Percentiles rank a stretch among this genome's conserved stretches.
Evolutionary conservation across 208 protist species (phyloP).

Genomic region (Tetramitus jugosus): DNA sequence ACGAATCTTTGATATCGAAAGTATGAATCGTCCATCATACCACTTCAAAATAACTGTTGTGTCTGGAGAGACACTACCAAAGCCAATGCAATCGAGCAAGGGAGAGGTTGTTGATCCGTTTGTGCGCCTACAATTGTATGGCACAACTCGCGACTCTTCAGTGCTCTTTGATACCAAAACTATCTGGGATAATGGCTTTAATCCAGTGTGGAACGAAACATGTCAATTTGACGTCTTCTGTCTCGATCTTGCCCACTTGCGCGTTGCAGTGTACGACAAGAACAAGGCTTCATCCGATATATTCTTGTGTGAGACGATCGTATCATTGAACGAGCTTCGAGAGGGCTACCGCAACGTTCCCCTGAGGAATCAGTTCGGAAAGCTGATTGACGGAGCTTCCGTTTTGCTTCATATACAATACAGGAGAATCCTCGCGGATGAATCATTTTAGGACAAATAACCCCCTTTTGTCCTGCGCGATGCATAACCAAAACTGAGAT

Average conservation of each 20-base stretch:
- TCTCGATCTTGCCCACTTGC: slow-evolving; percentile 21
- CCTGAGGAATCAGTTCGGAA: background rate
- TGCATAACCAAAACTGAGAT: too few species aligned
- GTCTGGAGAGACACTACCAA: slow-evolving; percentile 26
- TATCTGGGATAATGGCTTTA: slow-evolving; percentile 36
- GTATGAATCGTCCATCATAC: too few species aligned
- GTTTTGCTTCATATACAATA: too few species aligned
- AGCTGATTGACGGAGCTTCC: slow-evolving; percentile 4
- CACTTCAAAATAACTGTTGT: slow-evolving; percentile 24
- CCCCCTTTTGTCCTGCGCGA: too few species aligned
- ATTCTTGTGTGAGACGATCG: slow-evolving; percentile 29
- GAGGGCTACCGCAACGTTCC: slow-evolving; percentile 31
- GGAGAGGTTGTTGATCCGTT: slow-evolving; percentile 38
- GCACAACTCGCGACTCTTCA: slow-evolving; percentile 4
- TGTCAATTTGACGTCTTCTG: slow-evolving; percentile 29
- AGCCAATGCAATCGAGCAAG: background rate
- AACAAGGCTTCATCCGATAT: slow-evolving; percentile 21
- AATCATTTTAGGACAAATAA: too few species aligned
- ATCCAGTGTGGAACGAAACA: slow-evolving; percentile 35
- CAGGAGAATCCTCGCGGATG: too few species aligned
- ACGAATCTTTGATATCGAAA: background rate
- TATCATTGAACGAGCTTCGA: slow-evolving; percentile 18
- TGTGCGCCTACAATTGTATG: slow-evolving; percentile 27
- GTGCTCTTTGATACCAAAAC: slow-evolving; percentile 23
- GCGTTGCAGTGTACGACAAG: slow-evolving; percentile 30